Percentiles rank a stretch among this genome's conserved stretches.
Evolutionary conservation across 192 early-diverging fungal genomes (phyloP).

Genomic region (Coemansia sp.): DNA sequence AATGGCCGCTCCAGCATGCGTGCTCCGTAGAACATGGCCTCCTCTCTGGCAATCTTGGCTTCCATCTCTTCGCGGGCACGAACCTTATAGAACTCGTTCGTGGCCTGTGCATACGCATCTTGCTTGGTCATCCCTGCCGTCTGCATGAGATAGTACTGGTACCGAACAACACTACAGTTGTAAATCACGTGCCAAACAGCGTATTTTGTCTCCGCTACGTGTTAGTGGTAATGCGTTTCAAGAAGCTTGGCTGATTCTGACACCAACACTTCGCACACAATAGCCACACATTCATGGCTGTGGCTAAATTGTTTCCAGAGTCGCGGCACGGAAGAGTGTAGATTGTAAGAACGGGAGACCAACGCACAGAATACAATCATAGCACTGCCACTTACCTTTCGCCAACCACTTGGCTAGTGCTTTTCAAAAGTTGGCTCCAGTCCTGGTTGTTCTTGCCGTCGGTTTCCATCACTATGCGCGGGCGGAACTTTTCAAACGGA

Average conservation of each 20-base stretch:
- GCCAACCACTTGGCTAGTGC: constrained; percentile 63
- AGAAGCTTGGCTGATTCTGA: not conserved
- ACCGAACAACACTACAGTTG: constrained; percentile 68
- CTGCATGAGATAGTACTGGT: constrained; percentile 78
- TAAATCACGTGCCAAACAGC: not conserved
- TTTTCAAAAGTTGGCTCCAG: constrained; percentile 59
- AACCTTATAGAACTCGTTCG: constrained; percentile 75
- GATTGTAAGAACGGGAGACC: not conserved
- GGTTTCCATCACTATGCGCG: constrained; percentile 68
- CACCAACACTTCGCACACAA: not conserved
- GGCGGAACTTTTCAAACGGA: constrained; percentile 81
- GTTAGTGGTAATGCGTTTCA: not conserved
- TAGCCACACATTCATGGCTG: too few species aligned
- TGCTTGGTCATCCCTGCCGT: constrained; percentile 61
- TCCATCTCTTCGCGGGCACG: constrained; percentile 77
- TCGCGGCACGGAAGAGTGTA: too few species aligned
- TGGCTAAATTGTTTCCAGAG: too few species aligned
- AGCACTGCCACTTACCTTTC: constrained; percentile 69
- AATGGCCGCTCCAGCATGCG: constrained; percentile 45
- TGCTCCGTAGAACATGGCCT: constrained; percentile 53
- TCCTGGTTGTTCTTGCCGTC: constrained; percentile 51
- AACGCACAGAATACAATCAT: not conserved
- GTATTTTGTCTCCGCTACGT: not conserved
- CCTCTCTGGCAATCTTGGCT: constrained; percentile 62
- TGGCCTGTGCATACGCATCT: constrained; percentile 77